Base-by-base conservation (phyloP, 176 grass and related monocot species). In the Panicum miliaceum region DNA sequence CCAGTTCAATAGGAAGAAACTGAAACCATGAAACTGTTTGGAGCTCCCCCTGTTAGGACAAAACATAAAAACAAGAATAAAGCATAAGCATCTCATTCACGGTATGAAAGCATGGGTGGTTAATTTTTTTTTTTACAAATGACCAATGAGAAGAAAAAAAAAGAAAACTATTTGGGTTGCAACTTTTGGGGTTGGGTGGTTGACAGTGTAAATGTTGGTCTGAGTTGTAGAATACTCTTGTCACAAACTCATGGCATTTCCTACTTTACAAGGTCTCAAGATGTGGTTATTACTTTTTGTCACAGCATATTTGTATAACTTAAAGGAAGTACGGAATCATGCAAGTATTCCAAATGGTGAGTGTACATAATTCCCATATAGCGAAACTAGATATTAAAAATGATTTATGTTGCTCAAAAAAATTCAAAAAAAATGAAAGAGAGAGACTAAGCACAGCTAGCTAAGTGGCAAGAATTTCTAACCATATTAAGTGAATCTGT, bases 11-110 rank as follows among this genome's bases (percentile, higher is more conserved):
- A 52, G 96, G 96, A 80, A 99, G 86, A 87, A 94, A 99, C 81
- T 96, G 96, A 87, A 96, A 99, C 96, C 96, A 99, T 68, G 96
- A 99, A 74, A 99, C 68, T 20, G 88, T 84, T 85, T 96, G 96
- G 76, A 99, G 93, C 78, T 99, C 93, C 84, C 74, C 93, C 91
- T 99, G 70, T 58, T 81, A 89, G 6, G 38, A 22, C 2, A 79
- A 66, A 81, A 74, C 27, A 72, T 14, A 72, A 5, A 68, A 74
- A 78, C 20, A 42, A 84, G 56, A 87, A 37, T 36, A 62, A 63
- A 56, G 35, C 34, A 56, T 68, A 14, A 23, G 12, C 51, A 67
- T 64, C 25, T 25, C 11, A 41, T 12, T 46, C 54, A 51, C 20
- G 12, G 53, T 62, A 56, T 12, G 36, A 58, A 63, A 69, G 32